These are phyloP conservation scores for Poronia punctata DNA, from an alignment of 495 filamentous ascomycete genomes.

Conservation along the genomic window DNA sequence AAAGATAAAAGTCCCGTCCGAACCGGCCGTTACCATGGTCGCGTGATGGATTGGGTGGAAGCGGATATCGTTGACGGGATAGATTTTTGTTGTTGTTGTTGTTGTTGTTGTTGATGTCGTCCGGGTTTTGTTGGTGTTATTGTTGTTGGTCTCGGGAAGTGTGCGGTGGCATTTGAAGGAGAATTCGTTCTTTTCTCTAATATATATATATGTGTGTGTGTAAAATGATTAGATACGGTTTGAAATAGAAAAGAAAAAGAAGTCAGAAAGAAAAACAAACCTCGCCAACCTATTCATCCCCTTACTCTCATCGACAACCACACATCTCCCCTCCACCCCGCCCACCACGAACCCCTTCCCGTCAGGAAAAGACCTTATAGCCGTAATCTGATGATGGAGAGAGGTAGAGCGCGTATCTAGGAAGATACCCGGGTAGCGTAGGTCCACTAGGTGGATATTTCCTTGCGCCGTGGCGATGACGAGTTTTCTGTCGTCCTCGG, in stretches of 20 bases:
- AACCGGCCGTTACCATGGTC: conserved; percentile 88
- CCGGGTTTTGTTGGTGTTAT: too few species aligned
- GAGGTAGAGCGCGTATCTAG: conserved; percentile 86
- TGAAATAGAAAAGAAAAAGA: too few species aligned
- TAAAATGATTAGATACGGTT: too few species aligned
- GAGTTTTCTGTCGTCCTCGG: too few species aligned
- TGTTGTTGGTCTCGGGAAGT: conserved; percentile 47
- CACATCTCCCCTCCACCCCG: conserved; percentile 85
- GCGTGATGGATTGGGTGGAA: conserved; percentile 79
- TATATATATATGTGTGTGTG: too few species aligned
- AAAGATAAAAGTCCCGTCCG: conserved; percentile 89
- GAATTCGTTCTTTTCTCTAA: conserved; percentile 84
- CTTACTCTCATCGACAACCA: conserved; percentile 87
- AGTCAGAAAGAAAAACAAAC: conserved; percentile 10
- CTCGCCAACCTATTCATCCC: conserved; percentile 59
- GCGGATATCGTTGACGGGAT: conserved; percentile 83
- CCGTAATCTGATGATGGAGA: conserved; percentile 89
- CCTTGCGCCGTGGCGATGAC: conserved; percentile 89
- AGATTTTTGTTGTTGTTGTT: conserved; percentile 63
- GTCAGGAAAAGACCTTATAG: conserved; percentile 86
- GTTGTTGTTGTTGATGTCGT: too few species aligned
- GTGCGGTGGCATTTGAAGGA: conserved; percentile 95
- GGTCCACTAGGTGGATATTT: conserved; percentile 84
- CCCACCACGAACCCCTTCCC: conserved; percentile 82
- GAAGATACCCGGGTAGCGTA: conserved; percentile 72